Evolutionary conservation across 495 filamentous ascomycete species (phyloP).

Genomic region (Endocarpon pusillum): DNA sequence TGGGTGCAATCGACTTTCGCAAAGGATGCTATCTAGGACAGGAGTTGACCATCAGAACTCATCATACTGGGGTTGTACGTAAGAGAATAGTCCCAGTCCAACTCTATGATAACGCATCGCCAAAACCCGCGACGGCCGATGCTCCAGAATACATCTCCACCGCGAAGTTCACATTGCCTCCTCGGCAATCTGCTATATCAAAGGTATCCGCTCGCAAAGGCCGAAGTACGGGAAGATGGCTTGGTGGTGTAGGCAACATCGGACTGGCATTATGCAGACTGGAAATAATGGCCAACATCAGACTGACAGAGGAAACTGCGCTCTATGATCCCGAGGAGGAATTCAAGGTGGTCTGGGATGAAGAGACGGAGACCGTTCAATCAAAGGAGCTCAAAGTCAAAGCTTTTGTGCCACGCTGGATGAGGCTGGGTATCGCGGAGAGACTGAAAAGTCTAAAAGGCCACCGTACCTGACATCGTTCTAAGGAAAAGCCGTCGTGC

Average conservation of each 20-base stretch:
- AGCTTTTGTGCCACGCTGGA: conserved; percentile 78
- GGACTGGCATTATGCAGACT: conserved; percentile 78
- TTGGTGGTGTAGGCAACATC: conserved; percentile 63
- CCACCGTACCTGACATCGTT: no score
- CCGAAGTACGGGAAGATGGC: conserved; percentile 59
- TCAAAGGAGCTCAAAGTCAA: conserved; percentile 45
- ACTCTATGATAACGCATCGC: conserved; percentile 38
- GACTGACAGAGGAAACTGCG: conserved; percentile 42
- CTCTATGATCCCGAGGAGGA: conserved; percentile 33
- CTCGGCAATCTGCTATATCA: conserved; percentile 25
- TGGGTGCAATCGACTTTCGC: conserved; percentile 69
- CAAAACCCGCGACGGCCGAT: conserved; percentile 19
- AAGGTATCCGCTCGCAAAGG: conserved; percentile 33
- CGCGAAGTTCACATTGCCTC: conserved; percentile 14
- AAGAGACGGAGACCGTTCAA: conserved; percentile 23
- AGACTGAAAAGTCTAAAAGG: no score
- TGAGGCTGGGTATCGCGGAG: conserved; percentile 24
- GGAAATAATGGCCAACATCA: conserved; percentile 71
- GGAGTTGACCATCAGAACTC: conserved; percentile 86
- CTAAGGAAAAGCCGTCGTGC: no score
- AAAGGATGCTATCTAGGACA: conserved; percentile 97
- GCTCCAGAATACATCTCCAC: conserved; percentile 35
- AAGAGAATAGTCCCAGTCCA: conserved; percentile 77
- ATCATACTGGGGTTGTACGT: conserved; percentile 81
- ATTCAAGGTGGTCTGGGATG: conserved; percentile 35